phyloP scores from a whole-genome alignment of 768 basidiomycete genomes.

The Boletus rufocinnamomeus region DNA sequence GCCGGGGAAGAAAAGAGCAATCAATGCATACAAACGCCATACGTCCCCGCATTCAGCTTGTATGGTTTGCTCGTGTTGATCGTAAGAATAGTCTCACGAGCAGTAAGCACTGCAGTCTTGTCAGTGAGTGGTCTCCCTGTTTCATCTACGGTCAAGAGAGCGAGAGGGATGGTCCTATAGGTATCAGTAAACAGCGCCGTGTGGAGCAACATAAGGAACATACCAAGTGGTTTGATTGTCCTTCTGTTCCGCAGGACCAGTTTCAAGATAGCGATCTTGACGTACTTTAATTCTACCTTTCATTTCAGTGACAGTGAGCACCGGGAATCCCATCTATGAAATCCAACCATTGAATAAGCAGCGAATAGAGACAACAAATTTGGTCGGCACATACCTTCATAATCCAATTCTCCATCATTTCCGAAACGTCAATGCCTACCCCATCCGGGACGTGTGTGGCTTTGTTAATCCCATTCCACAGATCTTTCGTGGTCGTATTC shows the following conservation, averaged over 20 bases:
- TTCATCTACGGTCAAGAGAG: constrained; percentile 61
- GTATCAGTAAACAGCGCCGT: neutral
- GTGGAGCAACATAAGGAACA: constrained; percentile 6
- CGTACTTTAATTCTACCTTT: constrained; percentile 70
- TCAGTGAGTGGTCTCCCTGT: constrained; percentile 61
- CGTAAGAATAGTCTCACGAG: constrained; percentile 65
- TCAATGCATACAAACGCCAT: constrained; percentile 78
- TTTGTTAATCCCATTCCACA: constrained; percentile 83
- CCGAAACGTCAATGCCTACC: constrained; percentile 59
- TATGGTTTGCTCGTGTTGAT: constrained; percentile 77
- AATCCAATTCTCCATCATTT: constrained; percentile 92
- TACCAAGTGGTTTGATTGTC: constrained; percentile 91
- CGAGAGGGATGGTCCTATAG: constrained; percentile 77
- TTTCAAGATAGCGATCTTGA: constrained; percentile 92
- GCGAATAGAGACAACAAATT: neutral
- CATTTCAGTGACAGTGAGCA: constrained; percentile 82
- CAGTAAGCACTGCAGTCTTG: constrained; percentile 61
- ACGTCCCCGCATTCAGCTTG: constrained; percentile 90
- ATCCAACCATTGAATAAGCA: neutral
- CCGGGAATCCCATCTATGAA: constrained; percentile 76
- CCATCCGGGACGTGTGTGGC: constrained; percentile 52
- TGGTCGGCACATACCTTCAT: constrained; percentile 51
- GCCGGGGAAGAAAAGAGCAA: neutral
- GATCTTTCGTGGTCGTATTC: constrained; percentile 81
- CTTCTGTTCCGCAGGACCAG: constrained; percentile 72